A percentile compares a stretch with the other conserved stretches of the same genome.
These are phyloP conservation scores for Lentinula sp. DNA, from an alignment of 768 basidiomycete species.

Conservation along the genomic window DNA sequence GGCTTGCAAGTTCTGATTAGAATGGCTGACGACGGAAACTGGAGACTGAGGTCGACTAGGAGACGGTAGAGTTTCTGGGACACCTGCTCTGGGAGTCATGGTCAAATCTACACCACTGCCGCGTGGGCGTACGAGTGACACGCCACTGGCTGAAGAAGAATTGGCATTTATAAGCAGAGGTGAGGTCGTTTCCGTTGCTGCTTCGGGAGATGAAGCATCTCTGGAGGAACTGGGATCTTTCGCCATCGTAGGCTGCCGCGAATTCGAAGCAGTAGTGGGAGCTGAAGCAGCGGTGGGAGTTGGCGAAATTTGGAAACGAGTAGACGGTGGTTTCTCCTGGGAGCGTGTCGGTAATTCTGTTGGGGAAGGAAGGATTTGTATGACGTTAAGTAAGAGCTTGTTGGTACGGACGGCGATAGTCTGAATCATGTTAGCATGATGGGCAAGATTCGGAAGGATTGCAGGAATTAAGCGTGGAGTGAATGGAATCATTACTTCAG, in stretches of 20 bases:
- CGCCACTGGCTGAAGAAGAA: background rate
- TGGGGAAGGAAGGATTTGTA: slow-evolving; percentile 70
- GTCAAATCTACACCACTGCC: slow-evolving; percentile 30
- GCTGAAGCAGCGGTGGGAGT: slow-evolving; percentile 32
- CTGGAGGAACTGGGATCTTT: slow-evolving; percentile 26
- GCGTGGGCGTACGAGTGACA: slow-evolving; percentile 11
- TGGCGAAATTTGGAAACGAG: slow-evolving; percentile 48
- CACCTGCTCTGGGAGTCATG: slow-evolving; percentile 27
- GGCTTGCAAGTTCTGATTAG: slow-evolving; percentile 24
- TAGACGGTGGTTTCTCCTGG: slow-evolving; percentile 23
- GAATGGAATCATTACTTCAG: slow-evolving; percentile 91
- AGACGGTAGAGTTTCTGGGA: slow-evolving; percentile 15
- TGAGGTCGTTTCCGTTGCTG: slow-evolving; percentile 18
- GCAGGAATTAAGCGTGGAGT: slow-evolving; percentile 90
- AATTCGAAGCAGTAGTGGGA: slow-evolving; percentile 29
- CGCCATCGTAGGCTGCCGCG: slow-evolving; percentile 42
- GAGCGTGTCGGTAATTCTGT: slow-evolving; percentile 35
- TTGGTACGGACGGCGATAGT: slow-evolving; percentile 83
- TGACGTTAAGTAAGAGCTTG: slow-evolving; percentile 75
- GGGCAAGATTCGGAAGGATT: slow-evolving; percentile 91
- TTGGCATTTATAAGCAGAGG: background rate
- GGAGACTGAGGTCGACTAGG: slow-evolving; percentile 62
- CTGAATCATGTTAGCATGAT: slow-evolving; percentile 86
- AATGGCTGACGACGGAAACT: slow-evolving; percentile 37
- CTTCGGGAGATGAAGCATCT: slow-evolving; percentile 46